Evolutionary conservation across 345 rosid species (phyloP), one percentile per base, ranked within the genome.

Genomic region (Capsella bursapastoris): DNA sequence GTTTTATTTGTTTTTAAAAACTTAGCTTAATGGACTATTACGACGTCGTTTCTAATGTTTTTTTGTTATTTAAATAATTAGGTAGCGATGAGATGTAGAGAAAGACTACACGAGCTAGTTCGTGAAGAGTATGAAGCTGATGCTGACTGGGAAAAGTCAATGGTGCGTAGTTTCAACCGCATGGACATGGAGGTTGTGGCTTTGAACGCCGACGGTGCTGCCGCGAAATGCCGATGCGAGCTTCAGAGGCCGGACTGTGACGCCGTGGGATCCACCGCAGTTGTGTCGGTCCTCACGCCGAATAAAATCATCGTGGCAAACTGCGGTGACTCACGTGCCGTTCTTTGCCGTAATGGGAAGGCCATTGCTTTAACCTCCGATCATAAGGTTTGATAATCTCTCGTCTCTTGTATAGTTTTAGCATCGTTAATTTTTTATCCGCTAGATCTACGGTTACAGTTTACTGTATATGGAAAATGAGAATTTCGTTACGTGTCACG

Each of bases 301-400:
- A 84, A 86, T 7, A 86, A 90, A 74, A 85, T 92, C 8, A 25
- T 90, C 8, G 88, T 89, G 38, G 88, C 99, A 0, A 96, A 96
- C 41, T 90, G 98, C n/a, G 99, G 99, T 6, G 99, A 95, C 66
- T 95, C 99, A 0, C 86, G 99, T 41, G 98, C 97, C 6, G 90
- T 95, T 50, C 83, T 92, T 7, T 90, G 88, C 44, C 91, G 94
- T 29, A 86, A 85, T 45, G 93, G 92, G 37, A 86, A 79, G 55
- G 79, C 93, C 6, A 6, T 92, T 18, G 86, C 97, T 0, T 84
- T 92, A 35, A 88, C 98, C 8, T 71, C 83, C n/a, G 97, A 96
- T 79, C 99, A 92, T 59, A 96, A 92, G 91, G 98, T 90, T 31
- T 4, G 16, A 57, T 40, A 38, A 0, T 40, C 38, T 53, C 37